Conservation (phyloP, 139 green algal genomes). For the Ettlia oleoabundans region DNA sequence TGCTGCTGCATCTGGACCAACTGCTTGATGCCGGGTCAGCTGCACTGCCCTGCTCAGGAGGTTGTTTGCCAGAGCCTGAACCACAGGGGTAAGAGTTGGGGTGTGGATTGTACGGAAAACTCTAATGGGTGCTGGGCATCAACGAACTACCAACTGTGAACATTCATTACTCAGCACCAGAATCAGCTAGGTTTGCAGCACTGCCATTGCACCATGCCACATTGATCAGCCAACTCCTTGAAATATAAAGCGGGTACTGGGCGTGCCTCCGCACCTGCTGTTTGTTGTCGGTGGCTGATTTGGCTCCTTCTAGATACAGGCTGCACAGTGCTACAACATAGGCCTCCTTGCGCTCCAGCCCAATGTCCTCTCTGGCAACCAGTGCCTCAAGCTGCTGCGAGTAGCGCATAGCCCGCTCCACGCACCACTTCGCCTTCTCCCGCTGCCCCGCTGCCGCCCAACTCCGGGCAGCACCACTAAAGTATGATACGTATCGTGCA, state of each 20-base stretch:
- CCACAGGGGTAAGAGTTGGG: background rate
- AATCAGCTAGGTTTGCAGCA: background rate
- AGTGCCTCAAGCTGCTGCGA: slow-evolving; percentile 20
- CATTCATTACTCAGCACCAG: background rate
- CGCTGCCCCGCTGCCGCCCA: slow-evolving; percentile 15
- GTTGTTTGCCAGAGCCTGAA: slow-evolving; percentile 38
- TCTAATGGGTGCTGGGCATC: too few species aligned
- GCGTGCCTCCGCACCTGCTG: too few species aligned
- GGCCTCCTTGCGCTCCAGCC: background rate
- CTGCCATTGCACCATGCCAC: too few species aligned
- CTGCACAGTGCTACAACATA: slow-evolving; percentile 32
- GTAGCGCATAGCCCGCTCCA: slow-evolving; percentile 27
- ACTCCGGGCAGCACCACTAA: background rate
- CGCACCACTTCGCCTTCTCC: background rate
- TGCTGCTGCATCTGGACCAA: slow-evolving; percentile 1
- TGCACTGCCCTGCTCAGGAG: slow-evolving; percentile 30
- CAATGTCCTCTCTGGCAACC: background rate
- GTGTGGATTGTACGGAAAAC: too few species aligned
- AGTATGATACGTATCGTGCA: background rate
- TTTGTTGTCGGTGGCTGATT: background rate
- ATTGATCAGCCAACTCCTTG: too few species aligned
- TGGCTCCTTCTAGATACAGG: slow-evolving; percentile 29
- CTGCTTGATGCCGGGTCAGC: slow-evolving; percentile 19
- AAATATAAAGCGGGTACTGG: too few species aligned
- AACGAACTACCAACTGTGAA: too few species aligned